phyloP scores from a whole-genome alignment of 495 filamentous ascomycete genomes.

The Neurospora tetrasperma region DNA sequence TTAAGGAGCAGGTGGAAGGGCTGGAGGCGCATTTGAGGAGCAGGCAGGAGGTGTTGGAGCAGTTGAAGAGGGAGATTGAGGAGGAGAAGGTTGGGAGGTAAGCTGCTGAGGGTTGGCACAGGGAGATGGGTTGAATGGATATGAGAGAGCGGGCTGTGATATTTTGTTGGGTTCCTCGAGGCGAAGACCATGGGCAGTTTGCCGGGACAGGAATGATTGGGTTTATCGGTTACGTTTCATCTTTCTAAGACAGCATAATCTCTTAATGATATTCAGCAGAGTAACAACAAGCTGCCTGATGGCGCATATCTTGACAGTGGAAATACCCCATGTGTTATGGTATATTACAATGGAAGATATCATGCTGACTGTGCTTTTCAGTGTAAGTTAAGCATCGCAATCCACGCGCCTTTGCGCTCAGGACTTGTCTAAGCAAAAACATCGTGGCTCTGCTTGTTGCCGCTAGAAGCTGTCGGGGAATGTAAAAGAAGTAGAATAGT shows the following conservation, averaged over 20 bases:
- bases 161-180: background rate
- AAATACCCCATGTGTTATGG: too few relatives aligned
- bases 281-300: background rate
- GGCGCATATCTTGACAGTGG: background rate
- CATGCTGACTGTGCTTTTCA: background rate
- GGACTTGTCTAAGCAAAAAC: background rate
- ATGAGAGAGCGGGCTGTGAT: background rate
- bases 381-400: background rate
- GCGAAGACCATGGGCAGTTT: background rate
- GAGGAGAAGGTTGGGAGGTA: conserved; percentile 47
- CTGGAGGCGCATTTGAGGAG: conserved; percentile 54
- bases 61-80: conserved; percentile 50
- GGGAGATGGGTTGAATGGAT: background rate
- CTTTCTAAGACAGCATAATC: background rate
- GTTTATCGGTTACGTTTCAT: background rate
- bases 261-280: background rate
- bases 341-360: too few relatives aligned
- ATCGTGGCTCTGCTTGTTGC: background rate
- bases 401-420: background rate
- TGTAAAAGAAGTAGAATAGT: background rate
- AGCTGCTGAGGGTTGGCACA: background rate
- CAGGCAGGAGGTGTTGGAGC: conserved; percentile 48
- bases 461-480: background rate
- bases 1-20: conserved; percentile 65
- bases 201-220: background rate